Percentiles rank a stretch among this genome's conserved stretches.
These are phyloP conservation scores for Fusarium sp. DNA, from an alignment of 2,329 filamentous ascomycete genomes.

Conservation along the genomic window DNA sequence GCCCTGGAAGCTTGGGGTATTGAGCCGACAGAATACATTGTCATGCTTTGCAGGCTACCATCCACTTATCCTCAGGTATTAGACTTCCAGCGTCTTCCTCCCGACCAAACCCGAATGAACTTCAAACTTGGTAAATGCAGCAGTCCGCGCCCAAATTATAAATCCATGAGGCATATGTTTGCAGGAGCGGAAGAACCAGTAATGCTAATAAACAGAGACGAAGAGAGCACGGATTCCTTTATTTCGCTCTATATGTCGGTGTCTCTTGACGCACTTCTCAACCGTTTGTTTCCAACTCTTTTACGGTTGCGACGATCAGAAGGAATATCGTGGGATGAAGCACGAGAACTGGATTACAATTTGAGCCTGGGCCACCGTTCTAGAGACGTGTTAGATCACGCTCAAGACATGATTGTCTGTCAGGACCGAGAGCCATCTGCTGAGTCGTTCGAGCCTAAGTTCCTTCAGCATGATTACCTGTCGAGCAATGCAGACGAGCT, in stretches of 20 bases:
- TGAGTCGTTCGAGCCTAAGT: conserved; percentile 15
- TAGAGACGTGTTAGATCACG: background rate
- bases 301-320: conserved; percentile 65
- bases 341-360: conserved; percentile 25
- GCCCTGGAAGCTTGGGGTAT: conserved; percentile 82
- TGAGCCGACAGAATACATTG: conserved; percentile 71
- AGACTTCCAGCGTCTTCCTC: conserved; percentile 56
- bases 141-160: conserved; percentile 74
- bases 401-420: background rate
- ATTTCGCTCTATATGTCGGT: conserved; percentile 73
- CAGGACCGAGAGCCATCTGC: background rate
- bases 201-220: background rate
- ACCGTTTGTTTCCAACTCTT: conserved; percentile 69
- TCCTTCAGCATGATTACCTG: conserved; percentile 46
- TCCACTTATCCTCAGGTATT: conserved; percentile 70
- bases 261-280: conserved; percentile 69
- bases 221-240: conserved; percentile 33
- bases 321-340: conserved; percentile 68
- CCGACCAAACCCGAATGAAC: conserved; percentile 48
- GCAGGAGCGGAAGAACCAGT: conserved; percentile 4
- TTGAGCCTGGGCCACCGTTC: conserved; percentile 12
- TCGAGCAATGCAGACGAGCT: conserved; percentile 45
- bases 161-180: conserved; percentile 56
- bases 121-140: conserved; percentile 77
- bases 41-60: conserved; percentile 74